phyloP scores from a whole-genome alignment of 805 yeast genomes.

The Deakozyma indianensis region DNA sequence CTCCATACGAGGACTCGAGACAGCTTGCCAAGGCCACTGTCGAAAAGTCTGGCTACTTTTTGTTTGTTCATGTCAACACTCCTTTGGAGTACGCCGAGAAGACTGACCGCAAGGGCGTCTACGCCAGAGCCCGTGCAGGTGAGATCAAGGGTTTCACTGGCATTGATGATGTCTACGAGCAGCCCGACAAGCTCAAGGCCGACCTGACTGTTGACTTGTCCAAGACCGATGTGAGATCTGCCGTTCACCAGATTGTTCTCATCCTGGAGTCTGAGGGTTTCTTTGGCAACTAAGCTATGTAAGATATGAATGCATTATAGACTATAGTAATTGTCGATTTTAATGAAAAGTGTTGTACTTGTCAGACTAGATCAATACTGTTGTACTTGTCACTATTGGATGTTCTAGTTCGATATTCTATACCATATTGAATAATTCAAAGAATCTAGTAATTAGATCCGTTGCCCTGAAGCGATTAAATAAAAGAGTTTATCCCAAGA shows the following conservation, averaged over 20 bases:
- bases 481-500: not conserved
- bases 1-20: constrained; percentile 31
- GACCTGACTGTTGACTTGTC: constrained; percentile 44
- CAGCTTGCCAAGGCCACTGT: constrained; percentile 28
- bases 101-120: constrained; percentile 38
- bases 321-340: too few relatives aligned
- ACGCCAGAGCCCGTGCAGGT: constrained; percentile 30
- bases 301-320: too few relatives aligned
- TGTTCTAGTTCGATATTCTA: too few relatives aligned
- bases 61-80: constrained; percentile 37
- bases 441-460: too few relatives aligned
- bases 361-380: too few relatives aligned
- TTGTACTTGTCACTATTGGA: too few relatives aligned
- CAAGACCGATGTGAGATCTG: constrained; percentile 46
- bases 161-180: constrained; percentile 31
- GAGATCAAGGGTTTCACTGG: constrained; percentile 35
- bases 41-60: constrained; percentile 36
- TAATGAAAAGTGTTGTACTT: too few relatives aligned
- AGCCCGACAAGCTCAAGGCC: constrained; percentile 30
- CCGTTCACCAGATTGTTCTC: constrained; percentile 59
- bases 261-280: constrained; percentile 75
- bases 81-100: constrained; percentile 30
- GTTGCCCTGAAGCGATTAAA: too few relatives aligned
- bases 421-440: too few relatives aligned
- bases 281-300: constrained; percentile 29